Conservation (phyloP, 768 basidiomycete genomes). For the Suillus subluteus region DNA sequence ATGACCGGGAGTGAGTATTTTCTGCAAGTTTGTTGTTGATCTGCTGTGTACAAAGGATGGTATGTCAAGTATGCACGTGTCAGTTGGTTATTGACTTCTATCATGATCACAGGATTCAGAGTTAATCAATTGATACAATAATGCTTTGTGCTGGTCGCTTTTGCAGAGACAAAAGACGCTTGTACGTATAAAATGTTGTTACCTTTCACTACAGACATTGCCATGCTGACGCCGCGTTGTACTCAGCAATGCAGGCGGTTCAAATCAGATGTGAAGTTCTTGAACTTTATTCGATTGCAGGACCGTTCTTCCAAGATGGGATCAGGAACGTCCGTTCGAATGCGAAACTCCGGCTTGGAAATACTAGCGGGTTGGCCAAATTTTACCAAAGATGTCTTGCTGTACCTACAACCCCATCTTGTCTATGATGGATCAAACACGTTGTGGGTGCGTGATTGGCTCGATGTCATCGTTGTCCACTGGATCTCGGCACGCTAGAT, state of each 20-base stretch:
- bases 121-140: neutral
- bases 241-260: neutral
- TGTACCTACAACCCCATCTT: constrained; percentile 14
- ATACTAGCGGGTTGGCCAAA: constrained; percentile 10
- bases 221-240: constrained; percentile 10
- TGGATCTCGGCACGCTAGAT: constrained; percentile 34
- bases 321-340: constrained; percentile 7
- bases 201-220: constrained; percentile 1
- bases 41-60: neutral
- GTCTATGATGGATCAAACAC: constrained; percentile 27
- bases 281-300: constrained; percentile 1
- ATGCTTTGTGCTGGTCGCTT: neutral
- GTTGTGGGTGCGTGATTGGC: constrained; percentile 37
- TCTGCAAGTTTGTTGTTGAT: neutral
- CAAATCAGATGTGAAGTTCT: neutral
- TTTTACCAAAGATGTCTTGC: constrained; percentile 35
- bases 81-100: constrained; percentile 5
- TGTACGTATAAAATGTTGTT: constrained; percentile 10
- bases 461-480: constrained; percentile 30
- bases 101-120: neutral
- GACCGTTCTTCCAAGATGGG: constrained; percentile 6
- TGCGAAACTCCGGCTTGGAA: constrained; percentile 3
- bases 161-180: constrained; percentile 6
- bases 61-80: constrained; percentile 3
- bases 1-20: constrained; percentile 1